Evolutionary conservation across 345 rosid genomes (phyloP), one percentile per base, ranked within the genome.

Genomic region (Trapa incisa): DNA sequence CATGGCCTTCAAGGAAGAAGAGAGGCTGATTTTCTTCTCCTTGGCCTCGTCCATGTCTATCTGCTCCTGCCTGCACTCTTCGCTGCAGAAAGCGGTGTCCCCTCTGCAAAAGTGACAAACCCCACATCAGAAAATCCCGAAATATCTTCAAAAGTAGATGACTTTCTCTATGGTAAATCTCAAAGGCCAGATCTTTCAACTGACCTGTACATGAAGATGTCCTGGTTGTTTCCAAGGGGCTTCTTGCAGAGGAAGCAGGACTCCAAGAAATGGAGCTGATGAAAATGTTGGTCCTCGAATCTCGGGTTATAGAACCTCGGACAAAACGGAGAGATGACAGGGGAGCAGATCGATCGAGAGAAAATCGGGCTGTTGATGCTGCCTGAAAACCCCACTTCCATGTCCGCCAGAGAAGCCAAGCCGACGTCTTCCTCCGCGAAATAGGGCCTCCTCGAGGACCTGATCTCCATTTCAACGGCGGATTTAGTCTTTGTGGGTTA

Each of bases 131-230:
- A 52, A 66, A 56, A 22, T 22, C 29, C 29, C 29, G 17, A 11
- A 58, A 38, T 70, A 17, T 15, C 10, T 16, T 13, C n/a, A 47
- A 66, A 37, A 3, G 17, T 0, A 7, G 0, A 11, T 32, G 4
- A 66, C 2, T 41, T 8, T 41, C 43, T 41, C 1, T 41, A 3
- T 41, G 4, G 43, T 2, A 41, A 41, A 41, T 41, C 43, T 3
- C 4, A 41, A 0, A 41, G 43, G 43, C 43, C 43, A 41, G 43
- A 41, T 41, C 43, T 41, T 41, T 41, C 64, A 11, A 69, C 80
- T 38, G 36, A 89, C 96, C 93, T 87, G 79, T 89, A 89, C 96
- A 87, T 89, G 64, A 71, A 89, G 84, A 89, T 89, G 80, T 89
- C 96, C 69, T 74, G 80, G 87, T 85, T 84, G 67, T 71, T 78